These are phyloP conservation scores for Ceratobasidium sp. DNA, from an alignment of 1,284 basidiomycete species.

Conservation along the genomic window DNA sequence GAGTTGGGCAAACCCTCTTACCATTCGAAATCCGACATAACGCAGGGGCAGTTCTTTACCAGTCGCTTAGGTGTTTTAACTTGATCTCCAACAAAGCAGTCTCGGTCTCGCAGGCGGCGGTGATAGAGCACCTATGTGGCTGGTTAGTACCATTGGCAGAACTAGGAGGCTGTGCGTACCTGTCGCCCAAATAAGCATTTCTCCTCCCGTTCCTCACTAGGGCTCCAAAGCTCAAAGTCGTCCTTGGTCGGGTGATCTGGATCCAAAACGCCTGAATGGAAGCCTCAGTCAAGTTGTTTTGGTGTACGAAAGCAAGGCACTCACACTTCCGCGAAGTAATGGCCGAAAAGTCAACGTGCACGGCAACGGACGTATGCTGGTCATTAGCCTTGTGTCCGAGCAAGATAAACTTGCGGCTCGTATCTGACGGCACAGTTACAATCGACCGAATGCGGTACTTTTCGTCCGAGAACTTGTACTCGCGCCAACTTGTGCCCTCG, in stretches of 20 bases:
- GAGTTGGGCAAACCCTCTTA: slow-evolving; percentile 55
- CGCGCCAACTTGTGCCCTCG: slow-evolving; percentile 88
- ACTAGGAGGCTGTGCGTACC: slow-evolving; percentile 59
- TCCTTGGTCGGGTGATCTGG: slow-evolving; percentile 78
- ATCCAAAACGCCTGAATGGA: slow-evolving; percentile 70
- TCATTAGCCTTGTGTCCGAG: slow-evolving; percentile 69
- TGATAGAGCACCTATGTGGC: slow-evolving; percentile 80
- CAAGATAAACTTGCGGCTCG: slow-evolving; percentile 89
- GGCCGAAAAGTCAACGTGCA: slow-evolving; percentile 91
- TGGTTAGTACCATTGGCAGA: background rate
- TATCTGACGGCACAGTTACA: slow-evolving; percentile 91
- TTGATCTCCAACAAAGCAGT: slow-evolving; percentile 84
- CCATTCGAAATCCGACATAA: slow-evolving; percentile 89
- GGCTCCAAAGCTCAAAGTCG: slow-evolving; percentile 96
- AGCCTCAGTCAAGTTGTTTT: slow-evolving; percentile 41
- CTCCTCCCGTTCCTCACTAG: slow-evolving; percentile 82
- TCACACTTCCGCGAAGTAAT: slow-evolving; percentile 80
- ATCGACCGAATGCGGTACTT: slow-evolving; percentile 81
- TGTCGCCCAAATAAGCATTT: slow-evolving; percentile 87
- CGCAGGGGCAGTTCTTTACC: slow-evolving; percentile 79
- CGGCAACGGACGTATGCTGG: slow-evolving; percentile 68
- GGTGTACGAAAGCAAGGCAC: slow-evolving; percentile 50
- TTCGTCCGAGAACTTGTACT: slow-evolving; percentile 83
- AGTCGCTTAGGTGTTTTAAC: slow-evolving; percentile 65
- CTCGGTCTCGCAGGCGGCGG: slow-evolving; percentile 79